phyloP scores from a whole-genome alignment of 2,329 filamentous ascomycete genomes.

The Trichoderma guizhouense region DNA sequence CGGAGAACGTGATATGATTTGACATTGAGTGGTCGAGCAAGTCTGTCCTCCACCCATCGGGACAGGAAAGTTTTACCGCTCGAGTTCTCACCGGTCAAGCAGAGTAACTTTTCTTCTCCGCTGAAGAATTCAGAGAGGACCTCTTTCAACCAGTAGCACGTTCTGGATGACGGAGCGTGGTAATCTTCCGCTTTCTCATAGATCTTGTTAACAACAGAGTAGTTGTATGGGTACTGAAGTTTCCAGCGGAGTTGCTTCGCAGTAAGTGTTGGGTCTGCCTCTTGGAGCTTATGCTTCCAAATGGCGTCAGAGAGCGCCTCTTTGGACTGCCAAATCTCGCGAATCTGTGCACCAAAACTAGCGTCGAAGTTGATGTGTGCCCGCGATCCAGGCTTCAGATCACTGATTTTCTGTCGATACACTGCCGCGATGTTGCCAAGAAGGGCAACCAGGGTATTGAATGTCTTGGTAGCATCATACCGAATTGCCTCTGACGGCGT shows the following conservation, averaged over 20 bases:
- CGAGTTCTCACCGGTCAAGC: conserved; percentile 34
- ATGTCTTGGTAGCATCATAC: conserved; percentile 33
- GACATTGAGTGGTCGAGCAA: conserved; percentile 37
- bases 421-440: conserved; percentile 34
- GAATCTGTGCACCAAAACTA: conserved; percentile 34
- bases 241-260: conserved; percentile 27
- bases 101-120: conserved; percentile 33
- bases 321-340: conserved; percentile 34
- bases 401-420: conserved; percentile 36
- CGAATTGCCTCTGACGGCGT: not conserved
- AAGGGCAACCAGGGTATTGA: conserved; percentile 35
- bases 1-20: conserved; percentile 34
- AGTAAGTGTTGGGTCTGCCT: conserved; percentile 22
- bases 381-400: conserved; percentile 24
- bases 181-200: conserved; percentile 31
- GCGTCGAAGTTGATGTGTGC: conserved; percentile 36
- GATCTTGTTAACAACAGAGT: not conserved
- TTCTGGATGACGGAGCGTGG: conserved; percentile 37
- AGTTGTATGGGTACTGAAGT: not conserved
- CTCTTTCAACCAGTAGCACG: conserved; percentile 39
- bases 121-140: conserved; percentile 35
- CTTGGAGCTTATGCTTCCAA: conserved; percentile 35
- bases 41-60: conserved; percentile 39
- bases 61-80: conserved; percentile 39
- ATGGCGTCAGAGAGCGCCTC: conserved; percentile 34